Evolutionary conservation across 2,329 filamentous ascomycete species (phyloP), one percentile per base, ranked within the genome.

Genomic region (Fusarium penzigii): DNA sequence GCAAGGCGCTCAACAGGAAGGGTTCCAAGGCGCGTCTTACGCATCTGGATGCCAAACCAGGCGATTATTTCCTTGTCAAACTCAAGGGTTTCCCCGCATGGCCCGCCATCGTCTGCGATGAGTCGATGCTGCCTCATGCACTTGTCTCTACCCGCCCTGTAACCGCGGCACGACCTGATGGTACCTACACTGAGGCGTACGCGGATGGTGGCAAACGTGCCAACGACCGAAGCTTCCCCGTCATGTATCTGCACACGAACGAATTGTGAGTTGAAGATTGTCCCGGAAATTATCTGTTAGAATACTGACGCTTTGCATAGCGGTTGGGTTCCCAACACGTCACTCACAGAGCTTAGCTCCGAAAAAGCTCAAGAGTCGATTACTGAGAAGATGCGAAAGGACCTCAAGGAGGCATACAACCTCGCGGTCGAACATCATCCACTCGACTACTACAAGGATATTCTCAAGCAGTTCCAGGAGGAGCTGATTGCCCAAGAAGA

Each of bases 221-320:
- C 40, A 84, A 87, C 56, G 92, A 97, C 72, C 84, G 93, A 58
- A 92, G 89, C 29, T 97, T 92, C 70, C 90, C 93, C 6, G 86
- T 97, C 67, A 97, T 97, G 93, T 97, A 96, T 70, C 77, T 97
- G 46, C 80, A 85, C 58, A 96, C 92, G 38, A 97, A 97, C 67
- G 93, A 97, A 80, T 97, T 99, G 94, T 99, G 77, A 84, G 93
- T 85, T 29, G 32, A 36, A 11, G 9, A 29, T 12, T 17, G 16
- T 38, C 5, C 3, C 36, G 29, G 6, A 25, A 11, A 13, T 10
- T 14, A 11, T 11, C 25, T 39, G 20, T 13, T 36, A n/a, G n/a
- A 11, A 20, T 17, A 39, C 46, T 63, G 48, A 56, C 61, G 49
- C 49, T 59, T 41, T 52, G 14, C 52, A 52, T 63, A 99, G 94